Percentiles rank a stretch among this genome's conserved stretches.
Evolutionary conservation across 768 basidiomycete genomes (phyloP).

Genomic region (Leccinum subgranulosum): DNA sequence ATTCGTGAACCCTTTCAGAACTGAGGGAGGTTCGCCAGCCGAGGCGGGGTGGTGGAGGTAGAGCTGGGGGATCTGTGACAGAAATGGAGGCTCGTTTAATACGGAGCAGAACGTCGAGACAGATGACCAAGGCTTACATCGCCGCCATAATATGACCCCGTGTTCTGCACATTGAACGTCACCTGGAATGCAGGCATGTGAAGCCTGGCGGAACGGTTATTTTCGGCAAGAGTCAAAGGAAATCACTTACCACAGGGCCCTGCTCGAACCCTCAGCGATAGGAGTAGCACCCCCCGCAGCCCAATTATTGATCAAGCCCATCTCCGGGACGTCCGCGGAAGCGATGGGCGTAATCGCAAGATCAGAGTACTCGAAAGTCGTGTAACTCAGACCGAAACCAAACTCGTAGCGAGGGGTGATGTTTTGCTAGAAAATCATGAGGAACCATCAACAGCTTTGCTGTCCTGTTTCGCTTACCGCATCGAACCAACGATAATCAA

Average conservation of each 20-base stretch:
- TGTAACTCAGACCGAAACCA: conserved; percentile 87
- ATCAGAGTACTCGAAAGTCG: conserved; percentile 68
- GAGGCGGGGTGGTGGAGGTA: conserved; percentile 67
- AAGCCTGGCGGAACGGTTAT: conserved; percentile 38
- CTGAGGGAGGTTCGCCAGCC: conserved; percentile 65
- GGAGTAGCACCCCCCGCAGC: conserved; percentile 55
- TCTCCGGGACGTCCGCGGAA: conserved; percentile 29
- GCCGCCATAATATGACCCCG: conserved; percentile 56
- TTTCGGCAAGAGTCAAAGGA: neutral
- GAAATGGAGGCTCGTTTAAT: neutral
- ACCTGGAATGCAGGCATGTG: conserved; percentile 63
- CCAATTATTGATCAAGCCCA: conserved; percentile 47
- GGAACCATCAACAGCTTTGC: neutral
- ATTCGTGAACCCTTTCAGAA: conserved; percentile 70
- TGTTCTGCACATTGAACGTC: conserved; percentile 64
- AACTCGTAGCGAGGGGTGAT: conserved; percentile 85
- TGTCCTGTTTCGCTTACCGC: conserved; percentile 42
- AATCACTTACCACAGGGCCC: conserved; percentile 57
- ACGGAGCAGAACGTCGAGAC: neutral
- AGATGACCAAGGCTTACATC: conserved; percentile 46
- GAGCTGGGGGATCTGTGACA: conserved; percentile 63
- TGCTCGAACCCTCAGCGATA: conserved; percentile 53
- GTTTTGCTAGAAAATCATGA: conserved; percentile 41
- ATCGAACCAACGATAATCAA: conserved; percentile 75
- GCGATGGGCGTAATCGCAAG: conserved; percentile 47